Percentiles rank a stretch among this genome's conserved stretches.
Evolutionary conservation across 352 stramenopile species (phyloP).

Genomic region (Phytophthora palmivora): DNA sequence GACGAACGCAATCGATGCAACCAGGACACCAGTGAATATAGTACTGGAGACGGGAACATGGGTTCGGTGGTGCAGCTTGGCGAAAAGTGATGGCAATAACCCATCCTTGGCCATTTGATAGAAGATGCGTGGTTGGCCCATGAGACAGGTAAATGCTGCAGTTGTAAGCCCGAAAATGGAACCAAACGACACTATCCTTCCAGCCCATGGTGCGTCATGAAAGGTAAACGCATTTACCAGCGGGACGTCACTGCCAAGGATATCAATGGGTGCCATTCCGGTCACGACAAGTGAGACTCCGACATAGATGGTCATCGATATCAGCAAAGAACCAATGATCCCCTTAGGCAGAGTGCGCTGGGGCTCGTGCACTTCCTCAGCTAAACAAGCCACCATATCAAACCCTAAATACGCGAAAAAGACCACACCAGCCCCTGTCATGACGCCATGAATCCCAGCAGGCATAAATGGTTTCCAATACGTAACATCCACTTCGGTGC

Average conservation of each 20-base stretch:
- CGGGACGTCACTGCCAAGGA: slow-evolving; percentile 78
- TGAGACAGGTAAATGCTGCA: slow-evolving; percentile 91
- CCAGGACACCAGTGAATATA: slow-evolving; percentile 88
- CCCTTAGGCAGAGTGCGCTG: slow-evolving; percentile 91
- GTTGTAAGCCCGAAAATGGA: slow-evolving; percentile 94
- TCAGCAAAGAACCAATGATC: slow-evolving; percentile 92
- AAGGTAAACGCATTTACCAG: slow-evolving; percentile 88
- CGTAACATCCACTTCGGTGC: slow-evolving; percentile 70
- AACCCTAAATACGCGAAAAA: slow-evolving; percentile 95
- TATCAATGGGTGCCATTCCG: slow-evolving; percentile 79
- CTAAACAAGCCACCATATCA: slow-evolving; percentile 93
- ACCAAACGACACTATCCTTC: slow-evolving; percentile 89
- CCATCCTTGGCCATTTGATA: slow-evolving; percentile 92
- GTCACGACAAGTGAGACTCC: slow-evolving; percentile 91
- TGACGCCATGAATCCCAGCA: slow-evolving; percentile 86
- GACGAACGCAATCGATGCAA: slow-evolving; percentile 83
- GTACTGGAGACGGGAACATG: slow-evolving; percentile 83
- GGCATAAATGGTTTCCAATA: slow-evolving; percentile 91
- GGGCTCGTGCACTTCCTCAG: slow-evolving; percentile 91
- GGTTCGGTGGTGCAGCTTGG: slow-evolving; percentile 63
- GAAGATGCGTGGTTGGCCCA: slow-evolving; percentile 93
- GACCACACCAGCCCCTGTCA: slow-evolving; percentile 89
- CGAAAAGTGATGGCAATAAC: slow-evolving; percentile 70
- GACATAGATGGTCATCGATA: slow-evolving; percentile 93
- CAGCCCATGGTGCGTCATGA: slow-evolving; percentile 74